Percentiles rank a stretch among this genome's conserved stretches.
phyloP scores from a whole-genome alignment of 352 stramenopile genomes.

The Globisporangium emineosum region DNA sequence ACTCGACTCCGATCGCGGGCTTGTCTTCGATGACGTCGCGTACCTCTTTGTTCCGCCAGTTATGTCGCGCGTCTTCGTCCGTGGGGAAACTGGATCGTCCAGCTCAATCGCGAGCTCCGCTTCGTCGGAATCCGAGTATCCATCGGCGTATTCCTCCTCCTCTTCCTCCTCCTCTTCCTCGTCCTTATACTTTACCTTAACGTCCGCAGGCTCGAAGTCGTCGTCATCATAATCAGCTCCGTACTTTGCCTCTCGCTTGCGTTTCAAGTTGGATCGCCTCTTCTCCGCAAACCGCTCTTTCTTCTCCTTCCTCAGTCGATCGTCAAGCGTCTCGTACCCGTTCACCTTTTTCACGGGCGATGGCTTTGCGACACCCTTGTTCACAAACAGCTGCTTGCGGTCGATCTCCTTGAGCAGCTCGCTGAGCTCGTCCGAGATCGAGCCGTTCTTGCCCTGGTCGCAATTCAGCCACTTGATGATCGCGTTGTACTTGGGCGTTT shows the following conservation, averaged over 20 bases:
- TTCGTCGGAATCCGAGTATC: constrained; percentile 37
- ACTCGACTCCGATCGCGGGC: neutral
- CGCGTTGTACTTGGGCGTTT: constrained; percentile 42
- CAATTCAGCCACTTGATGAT: constrained; percentile 54
- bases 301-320: constrained; percentile 32
- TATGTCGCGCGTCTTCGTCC: constrained; percentile 17
- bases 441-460: constrained; percentile 42
- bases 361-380: neutral
- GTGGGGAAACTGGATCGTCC: constrained; percentile 6
- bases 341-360: constrained; percentile 15
- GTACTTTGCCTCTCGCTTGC: constrained; percentile 19
- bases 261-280: constrained; percentile 14
- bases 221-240: constrained; percentile 18
- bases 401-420: constrained; percentile 24
- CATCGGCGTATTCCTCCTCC: constrained; percentile 29
- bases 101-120: constrained; percentile 32
- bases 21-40: neutral
- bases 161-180: constrained; percentile 7
- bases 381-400: neutral
- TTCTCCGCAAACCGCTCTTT: constrained; percentile 2
- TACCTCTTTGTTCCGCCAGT: constrained; percentile 22
- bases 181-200: constrained; percentile 20
- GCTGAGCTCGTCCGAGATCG: constrained; percentile 27
- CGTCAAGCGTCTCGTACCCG: constrained; percentile 41
- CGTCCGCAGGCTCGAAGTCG: constrained; percentile 6